Conservation (phyloP, 768 basidiomycete species). For the Nidularia pulvinata region DNA sequence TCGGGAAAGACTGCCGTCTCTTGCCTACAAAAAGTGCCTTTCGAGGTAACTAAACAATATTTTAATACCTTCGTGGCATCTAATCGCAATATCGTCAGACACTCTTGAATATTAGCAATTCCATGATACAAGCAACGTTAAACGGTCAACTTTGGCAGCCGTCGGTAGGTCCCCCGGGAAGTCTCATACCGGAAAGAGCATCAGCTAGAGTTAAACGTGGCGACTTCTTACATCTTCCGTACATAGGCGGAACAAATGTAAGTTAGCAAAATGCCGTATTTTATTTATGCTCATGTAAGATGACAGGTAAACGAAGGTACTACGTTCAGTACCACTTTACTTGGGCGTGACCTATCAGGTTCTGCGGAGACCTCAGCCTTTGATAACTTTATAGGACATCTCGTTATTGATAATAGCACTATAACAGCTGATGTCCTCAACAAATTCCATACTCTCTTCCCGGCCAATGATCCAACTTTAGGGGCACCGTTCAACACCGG, state of each 20-base stretch:
- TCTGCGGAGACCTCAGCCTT: slow-evolving; percentile 41
- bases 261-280: slow-evolving; percentile 9
- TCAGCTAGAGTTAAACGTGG: slow-evolving; percentile 43
- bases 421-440: slow-evolving; percentile 38
- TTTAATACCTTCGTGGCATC: background rate
- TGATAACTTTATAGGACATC: slow-evolving; percentile 40
- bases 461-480: slow-evolving; percentile 42
- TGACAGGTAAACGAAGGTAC: slow-evolving; percentile 55
- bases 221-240: slow-evolving; percentile 52
- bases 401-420: slow-evolving; percentile 54
- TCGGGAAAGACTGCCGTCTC: slow-evolving; percentile 30
- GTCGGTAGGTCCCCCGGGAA: slow-evolving; percentile 47
- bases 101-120: slow-evolving; percentile 45
- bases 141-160: slow-evolving; percentile 61
- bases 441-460: slow-evolving; percentile 37
- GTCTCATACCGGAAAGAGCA: slow-evolving; percentile 42
- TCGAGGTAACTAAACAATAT: slow-evolving; percentile 24
- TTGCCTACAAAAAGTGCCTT: slow-evolving; percentile 46
- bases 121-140: slow-evolving; percentile 39
- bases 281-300: background rate
- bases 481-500: slow-evolving; percentile 59
- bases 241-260: slow-evolving; percentile 57
- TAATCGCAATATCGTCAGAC: slow-evolving; percentile 26
- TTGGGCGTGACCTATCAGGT: slow-evolving; percentile 32
- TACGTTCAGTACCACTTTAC: slow-evolving; percentile 34